These are phyloP conservation scores for Xylaria sp. DNA, from an alignment of 2,329 filamentous ascomycete species.

Conservation along the genomic window DNA sequence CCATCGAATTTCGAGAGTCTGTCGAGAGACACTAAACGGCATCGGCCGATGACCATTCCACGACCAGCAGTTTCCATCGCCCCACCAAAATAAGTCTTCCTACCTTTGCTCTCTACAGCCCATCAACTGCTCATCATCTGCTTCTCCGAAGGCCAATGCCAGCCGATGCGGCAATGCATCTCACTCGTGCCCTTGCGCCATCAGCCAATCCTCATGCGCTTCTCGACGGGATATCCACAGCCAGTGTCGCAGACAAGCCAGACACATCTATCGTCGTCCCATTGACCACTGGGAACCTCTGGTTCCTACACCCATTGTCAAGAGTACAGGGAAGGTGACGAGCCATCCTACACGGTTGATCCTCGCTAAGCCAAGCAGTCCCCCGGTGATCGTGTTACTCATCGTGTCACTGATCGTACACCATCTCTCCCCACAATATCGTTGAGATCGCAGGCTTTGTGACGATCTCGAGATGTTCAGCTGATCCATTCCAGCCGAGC, in stretches of 20 bases:
- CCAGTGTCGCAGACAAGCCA: conserved; percentile 34
- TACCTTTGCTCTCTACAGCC: conserved; percentile 2
- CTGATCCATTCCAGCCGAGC: conserved; percentile 12
- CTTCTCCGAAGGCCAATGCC: conserved; percentile 34
- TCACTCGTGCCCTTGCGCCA: conserved; percentile 18
- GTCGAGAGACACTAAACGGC: conserved; percentile 36
- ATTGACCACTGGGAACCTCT: conserved; percentile 38
- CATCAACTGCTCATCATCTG: conserved; percentile 29
- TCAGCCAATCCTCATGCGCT: conserved; percentile 37
- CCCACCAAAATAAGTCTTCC: conserved; percentile 23
- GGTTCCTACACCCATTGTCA: conserved; percentile 38
- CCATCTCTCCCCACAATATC: conserved; percentile 28
- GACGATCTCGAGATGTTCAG: conserved; percentile 30
- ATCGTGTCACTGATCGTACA: conserved; percentile 18
- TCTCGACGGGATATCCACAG: conserved; percentile 33
- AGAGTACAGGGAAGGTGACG: conserved; percentile 29
- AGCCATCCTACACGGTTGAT: conserved; percentile 29
- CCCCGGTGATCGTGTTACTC: conserved; percentile 32
- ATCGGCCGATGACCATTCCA: conserved; percentile 37
- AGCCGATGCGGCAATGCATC: conserved; percentile 20
- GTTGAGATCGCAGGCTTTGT: conserved; percentile 33
- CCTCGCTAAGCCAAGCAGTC: conserved; percentile 32
- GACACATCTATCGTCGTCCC: conserved; percentile 24
- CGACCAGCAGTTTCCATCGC: conserved; percentile 27
- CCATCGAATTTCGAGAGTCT: not conserved